Evolutionary conservation across 2,329 filamentous ascomycete species (phyloP), one percentile per base, ranked within the genome.

Genomic region (Fusarium tjaetaba): DNA sequence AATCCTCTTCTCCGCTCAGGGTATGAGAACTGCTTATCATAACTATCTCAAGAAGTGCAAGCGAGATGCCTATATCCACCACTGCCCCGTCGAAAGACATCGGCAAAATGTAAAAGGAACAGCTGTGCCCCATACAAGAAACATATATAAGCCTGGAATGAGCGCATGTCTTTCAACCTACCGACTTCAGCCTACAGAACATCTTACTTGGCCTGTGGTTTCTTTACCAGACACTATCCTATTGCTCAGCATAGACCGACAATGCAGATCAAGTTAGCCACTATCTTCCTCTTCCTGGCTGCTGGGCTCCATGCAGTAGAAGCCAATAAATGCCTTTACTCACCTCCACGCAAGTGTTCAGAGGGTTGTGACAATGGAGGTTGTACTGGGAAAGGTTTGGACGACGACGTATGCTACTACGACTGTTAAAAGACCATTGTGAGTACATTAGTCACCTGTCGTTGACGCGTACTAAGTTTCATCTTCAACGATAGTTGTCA

Each of bases 141-240:
- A 14, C 11, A 24, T 3, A 51, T 20, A 34, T 52, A 24, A 24
- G 2, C 1, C 30, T 7, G 13, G 4, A 0, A 4, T 11, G 8
- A 5, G 3, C 3, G 0, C 2, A 11, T 14, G 0, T 24, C 0
- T 3, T 18, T 14, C 1, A 11, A 20, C 4, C 5, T 4, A 5
- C 16, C 0, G 0, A 4, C 0, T 24, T 18, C 28, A 32, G 15
- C 0, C 34, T 4, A 5, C 14, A 34, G 5, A 16, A 13, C 34
- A 34, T 34, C 34, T 13, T 16, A 34, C 34, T 7, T 8, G 34
- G 11, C 30, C 9, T 11, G 30, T 30, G 30, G 30, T 30, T 32
- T 34, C 3, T 9, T 24, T 3, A 11, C 30, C 6, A 24, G 16
- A 11, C 3, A 11, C 0, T 7, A 11, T 1, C 16, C 5, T 20